Conservation (phyloP, 805 yeast genomes). For the Metschnikowia colocasiae region DNA sequence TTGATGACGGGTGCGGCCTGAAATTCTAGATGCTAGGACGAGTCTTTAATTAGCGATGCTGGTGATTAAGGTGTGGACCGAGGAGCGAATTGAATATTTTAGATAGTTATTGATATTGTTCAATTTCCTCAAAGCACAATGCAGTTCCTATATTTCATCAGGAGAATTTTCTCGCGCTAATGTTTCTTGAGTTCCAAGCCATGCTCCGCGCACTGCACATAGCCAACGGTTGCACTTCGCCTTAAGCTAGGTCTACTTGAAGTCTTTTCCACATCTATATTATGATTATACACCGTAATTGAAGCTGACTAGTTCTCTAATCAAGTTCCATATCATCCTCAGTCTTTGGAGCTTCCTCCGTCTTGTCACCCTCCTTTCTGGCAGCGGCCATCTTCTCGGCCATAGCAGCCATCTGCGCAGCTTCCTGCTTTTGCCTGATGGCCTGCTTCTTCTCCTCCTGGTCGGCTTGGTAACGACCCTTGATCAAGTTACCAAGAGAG, state of each 20-base stretch:
- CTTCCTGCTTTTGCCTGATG: constrained; percentile 80
- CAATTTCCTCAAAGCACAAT: background rate
- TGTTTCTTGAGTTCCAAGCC: constrained; percentile 1
- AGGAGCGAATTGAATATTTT: background rate
- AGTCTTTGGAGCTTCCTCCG: constrained; percentile 22
- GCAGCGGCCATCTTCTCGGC: constrained; percentile 81
- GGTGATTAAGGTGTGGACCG: background rate
- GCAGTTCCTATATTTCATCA: background rate
- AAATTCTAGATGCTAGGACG: background rate
- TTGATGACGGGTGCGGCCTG: background rate
- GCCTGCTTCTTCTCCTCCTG: constrained; percentile 95
- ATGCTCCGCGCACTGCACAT: constrained; percentile 4
- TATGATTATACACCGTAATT: background rate
- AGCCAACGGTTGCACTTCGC: background rate
- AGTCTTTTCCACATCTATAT: constrained; percentile 4
- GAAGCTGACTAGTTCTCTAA: constrained; percentile 4
- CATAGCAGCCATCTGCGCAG: constrained; percentile 75
- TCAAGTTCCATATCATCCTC: constrained; percentile 25
- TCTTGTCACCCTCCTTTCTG: constrained; percentile 44
- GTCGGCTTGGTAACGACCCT: constrained; percentile 90
- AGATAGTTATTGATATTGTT: background rate
- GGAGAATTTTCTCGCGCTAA: constrained; percentile 7
- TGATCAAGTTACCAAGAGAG: constrained; percentile 87
- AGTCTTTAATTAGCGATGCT: background rate
- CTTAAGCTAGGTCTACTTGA: background rate